Evolutionary conservation across 768 basidiomycete species (phyloP).

Genomic region (Mycena sanguinolenta): DNA sequence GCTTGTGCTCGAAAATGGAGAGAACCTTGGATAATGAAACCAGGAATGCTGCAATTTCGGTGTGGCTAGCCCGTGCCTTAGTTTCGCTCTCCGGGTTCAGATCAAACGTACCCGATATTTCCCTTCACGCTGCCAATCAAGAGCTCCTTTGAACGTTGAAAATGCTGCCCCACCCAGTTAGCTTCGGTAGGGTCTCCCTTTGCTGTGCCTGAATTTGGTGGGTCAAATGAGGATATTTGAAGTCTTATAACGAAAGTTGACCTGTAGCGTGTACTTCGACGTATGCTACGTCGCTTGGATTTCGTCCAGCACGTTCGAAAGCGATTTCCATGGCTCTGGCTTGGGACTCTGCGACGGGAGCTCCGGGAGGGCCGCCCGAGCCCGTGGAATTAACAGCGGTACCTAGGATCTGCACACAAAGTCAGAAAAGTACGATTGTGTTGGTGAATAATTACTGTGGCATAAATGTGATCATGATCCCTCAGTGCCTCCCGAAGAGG

Average conservation of each 20-base stretch:
- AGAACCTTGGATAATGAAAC: constrained; percentile 59
- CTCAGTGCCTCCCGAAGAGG: constrained; percentile 52
- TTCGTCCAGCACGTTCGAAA: constrained; percentile 46
- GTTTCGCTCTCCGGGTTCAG: neutral
- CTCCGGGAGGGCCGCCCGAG: constrained; percentile 51
- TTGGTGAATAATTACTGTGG: constrained; percentile 44
- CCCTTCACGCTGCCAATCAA: constrained; percentile 17
- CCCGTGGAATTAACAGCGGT: constrained; percentile 55
- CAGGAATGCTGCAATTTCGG: constrained; percentile 59
- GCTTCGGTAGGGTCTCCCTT: constrained; percentile 7
- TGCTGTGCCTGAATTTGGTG: neutral
- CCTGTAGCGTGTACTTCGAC: constrained; percentile 68
- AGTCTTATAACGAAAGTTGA: constrained; percentile 10
- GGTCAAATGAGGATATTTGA: neutral
- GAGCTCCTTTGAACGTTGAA: neutral
- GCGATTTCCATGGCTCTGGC: constrained; percentile 53
- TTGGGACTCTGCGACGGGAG: constrained; percentile 55
- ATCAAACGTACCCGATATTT: constrained; percentile 55
- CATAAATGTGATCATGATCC: constrained; percentile 58
- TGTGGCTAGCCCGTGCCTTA: constrained; percentile 42
- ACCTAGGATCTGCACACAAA: constrained; percentile 51
- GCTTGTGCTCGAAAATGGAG: constrained; percentile 50
- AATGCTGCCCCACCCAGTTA: neutral
- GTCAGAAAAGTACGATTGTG: neutral
- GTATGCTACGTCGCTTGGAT: constrained; percentile 58